Evolutionary conservation across 2,329 filamentous ascomycete species (phyloP).

Genomic region (Pseudogymnoascus sp.): DNA sequence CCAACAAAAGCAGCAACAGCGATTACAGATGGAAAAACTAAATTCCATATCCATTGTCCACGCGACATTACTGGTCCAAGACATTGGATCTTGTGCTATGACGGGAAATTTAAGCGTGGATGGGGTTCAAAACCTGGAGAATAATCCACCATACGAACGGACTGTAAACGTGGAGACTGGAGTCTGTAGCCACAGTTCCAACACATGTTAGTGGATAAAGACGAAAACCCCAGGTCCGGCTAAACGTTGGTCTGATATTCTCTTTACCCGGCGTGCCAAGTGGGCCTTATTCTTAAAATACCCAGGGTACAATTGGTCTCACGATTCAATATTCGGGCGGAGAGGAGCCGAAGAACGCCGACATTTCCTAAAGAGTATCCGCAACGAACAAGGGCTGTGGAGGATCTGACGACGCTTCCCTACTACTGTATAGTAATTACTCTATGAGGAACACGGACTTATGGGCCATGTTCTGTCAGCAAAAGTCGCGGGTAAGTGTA

Average conservation of each 20-base stretch:
- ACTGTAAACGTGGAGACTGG: not conserved
- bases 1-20: not conserved
- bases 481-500: not conserved
- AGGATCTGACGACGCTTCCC: not conserved
- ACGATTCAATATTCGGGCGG: not conserved
- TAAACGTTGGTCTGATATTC: not conserved
- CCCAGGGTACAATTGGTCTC: not conserved
- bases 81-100: not conserved
- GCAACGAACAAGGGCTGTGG: not conserved
- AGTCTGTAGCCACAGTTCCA: not conserved
- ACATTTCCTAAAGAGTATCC: not conserved
- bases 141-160: conserved; percentile 6
- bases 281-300: conserved; percentile 6
- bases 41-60: not conserved
- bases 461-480: not conserved
- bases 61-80: not conserved
- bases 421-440: not conserved
- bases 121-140: not conserved
- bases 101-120: not conserved
- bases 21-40: not conserved
- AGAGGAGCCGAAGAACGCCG: not conserved
- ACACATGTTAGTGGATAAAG: not conserved
- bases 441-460: not conserved
- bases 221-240: not conserved
- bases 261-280: not conserved